Evolutionary conservation across 1,139 yeast species (phyloP).

Genomic region (Casaregolazyma lundiana): DNA sequence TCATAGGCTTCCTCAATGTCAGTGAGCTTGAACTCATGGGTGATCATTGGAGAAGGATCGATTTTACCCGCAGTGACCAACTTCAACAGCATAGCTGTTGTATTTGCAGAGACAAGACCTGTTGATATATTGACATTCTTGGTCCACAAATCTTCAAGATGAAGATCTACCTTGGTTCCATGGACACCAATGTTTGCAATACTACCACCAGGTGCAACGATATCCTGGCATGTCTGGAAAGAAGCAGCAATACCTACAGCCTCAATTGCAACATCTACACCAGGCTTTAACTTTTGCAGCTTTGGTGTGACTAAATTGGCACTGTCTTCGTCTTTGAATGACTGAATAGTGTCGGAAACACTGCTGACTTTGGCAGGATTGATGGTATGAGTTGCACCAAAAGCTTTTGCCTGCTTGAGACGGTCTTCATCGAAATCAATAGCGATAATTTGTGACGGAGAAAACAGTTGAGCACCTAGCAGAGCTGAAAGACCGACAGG

Average conservation of each 20-base stretch:
- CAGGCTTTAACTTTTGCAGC: constrained; percentile 29
- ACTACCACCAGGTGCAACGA: constrained; percentile 45
- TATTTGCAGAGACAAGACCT: constrained; percentile 43
- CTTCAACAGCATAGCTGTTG: constrained; percentile 35
- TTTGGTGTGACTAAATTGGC: constrained; percentile 16
- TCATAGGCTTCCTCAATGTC: constrained; percentile 63
- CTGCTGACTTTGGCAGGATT: constrained; percentile 35
- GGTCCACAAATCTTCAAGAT: constrained; percentile 44
- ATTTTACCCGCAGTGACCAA: constrained; percentile 33
- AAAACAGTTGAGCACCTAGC: constrained; percentile 36
- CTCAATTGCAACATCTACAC: constrained; percentile 49
- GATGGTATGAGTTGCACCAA: constrained; percentile 41
- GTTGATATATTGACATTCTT: constrained; percentile 42
- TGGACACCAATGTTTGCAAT: constrained; percentile 48
- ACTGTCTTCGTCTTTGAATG: constrained; percentile 24
- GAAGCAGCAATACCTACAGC: constrained; percentile 46
- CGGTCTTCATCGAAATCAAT: constrained; percentile 43
- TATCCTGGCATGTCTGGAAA: constrained; percentile 42
- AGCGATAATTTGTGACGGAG: constrained; percentile 39
- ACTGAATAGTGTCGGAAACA: constrained; percentile 30
- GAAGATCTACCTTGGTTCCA: constrained; percentile 41
- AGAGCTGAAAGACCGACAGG: constrained; percentile 45
- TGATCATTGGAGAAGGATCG: constrained; percentile 47
- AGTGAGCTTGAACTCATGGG: constrained; percentile 55
- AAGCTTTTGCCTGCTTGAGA: constrained; percentile 37